These are phyloP conservation scores for Talinum fruticosum DNA, from an alignment of 148 eudicot genomes.

Conservation along the genomic window DNA sequence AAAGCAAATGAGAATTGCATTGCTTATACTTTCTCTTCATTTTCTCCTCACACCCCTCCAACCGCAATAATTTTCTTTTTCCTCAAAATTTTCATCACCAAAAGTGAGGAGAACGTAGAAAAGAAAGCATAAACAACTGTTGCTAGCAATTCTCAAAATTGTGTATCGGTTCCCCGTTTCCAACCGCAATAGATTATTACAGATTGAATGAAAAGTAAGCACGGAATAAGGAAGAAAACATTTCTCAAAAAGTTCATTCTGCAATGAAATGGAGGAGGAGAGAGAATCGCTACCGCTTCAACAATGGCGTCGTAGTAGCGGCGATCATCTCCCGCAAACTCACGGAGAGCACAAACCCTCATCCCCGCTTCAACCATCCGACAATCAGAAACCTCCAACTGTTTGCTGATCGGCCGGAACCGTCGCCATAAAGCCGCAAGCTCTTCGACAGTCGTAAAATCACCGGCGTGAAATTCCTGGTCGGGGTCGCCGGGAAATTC, in stretches of 20 bases:
- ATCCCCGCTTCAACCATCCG: slow-evolving; percentile 24
- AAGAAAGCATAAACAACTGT: too few relatives aligned
- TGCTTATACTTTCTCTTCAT: too few relatives aligned
- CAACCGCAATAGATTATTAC: background rate
- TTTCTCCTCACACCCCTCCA: too few relatives aligned
- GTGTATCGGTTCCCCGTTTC: too few relatives aligned
- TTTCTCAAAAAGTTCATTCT: background rate
- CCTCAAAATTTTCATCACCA: too few relatives aligned
- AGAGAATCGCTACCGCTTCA: slow-evolving; percentile 39
- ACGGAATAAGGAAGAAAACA: background rate
- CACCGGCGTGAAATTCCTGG: slow-evolving; percentile 14
- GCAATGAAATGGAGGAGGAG: background rate
- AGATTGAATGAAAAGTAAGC: background rate
- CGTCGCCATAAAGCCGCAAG: slow-evolving; percentile 27
- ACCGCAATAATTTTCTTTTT: too few relatives aligned
- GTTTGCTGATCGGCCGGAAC: slow-evolving; percentile 42
- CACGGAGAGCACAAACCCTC: slow-evolving; percentile 40
- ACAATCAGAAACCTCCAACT: slow-evolving; percentile 49
- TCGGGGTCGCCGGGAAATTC: slow-evolving; percentile 29
- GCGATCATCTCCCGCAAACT: slow-evolving; percentile 18
- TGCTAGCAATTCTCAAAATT: too few relatives aligned
- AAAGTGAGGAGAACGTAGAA: too few relatives aligned
- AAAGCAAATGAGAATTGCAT: too few relatives aligned
- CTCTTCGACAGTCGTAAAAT: slow-evolving; percentile 15
- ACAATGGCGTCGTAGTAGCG: slow-evolving; percentile 58